Evolutionary conservation across 2,329 filamentous ascomycete species (phyloP).

Genomic region (Colletotrichum orbiculare): DNA sequence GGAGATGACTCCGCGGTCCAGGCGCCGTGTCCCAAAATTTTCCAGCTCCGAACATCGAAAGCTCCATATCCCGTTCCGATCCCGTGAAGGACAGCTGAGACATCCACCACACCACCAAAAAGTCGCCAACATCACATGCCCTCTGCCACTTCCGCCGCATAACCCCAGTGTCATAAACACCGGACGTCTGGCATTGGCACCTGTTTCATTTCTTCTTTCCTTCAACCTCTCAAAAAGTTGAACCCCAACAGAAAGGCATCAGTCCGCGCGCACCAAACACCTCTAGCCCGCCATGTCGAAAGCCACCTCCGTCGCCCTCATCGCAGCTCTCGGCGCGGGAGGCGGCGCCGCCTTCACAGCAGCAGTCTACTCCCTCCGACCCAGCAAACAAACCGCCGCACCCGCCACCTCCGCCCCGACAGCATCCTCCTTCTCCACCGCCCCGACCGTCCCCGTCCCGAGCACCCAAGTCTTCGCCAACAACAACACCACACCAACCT

Average conservation of each 20-base stretch:
- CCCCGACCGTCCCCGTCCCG: slow-evolving; percentile 57
- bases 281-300: slow-evolving; percentile 74
- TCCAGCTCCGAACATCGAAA: slow-evolving; percentile 20
- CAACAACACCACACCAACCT: slow-evolving; percentile 41
- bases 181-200: slow-evolving; percentile 16
- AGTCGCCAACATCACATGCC: slow-evolving; percentile 29
- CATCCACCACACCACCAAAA: slow-evolving; percentile 28
- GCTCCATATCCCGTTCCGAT: slow-evolving; percentile 17
- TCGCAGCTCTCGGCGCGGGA: slow-evolving; percentile 80
- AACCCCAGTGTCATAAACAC: slow-evolving; percentile 20
- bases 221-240: background rate
- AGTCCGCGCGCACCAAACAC: slow-evolving; percentile 8
- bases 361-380: slow-evolving; percentile 71
- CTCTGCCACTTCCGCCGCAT: slow-evolving; percentile 26
- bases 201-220: background rate
- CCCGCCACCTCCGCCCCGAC: slow-evolving; percentile 42
- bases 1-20: slow-evolving; percentile 21
- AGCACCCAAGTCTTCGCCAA: slow-evolving; percentile 66
- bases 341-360: slow-evolving; percentile 81
- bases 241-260: background rate
- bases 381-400: slow-evolving; percentile 48
- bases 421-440: slow-evolving; percentile 42
- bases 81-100: slow-evolving; percentile 30
- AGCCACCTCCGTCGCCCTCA: slow-evolving; percentile 74
- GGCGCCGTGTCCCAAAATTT: slow-evolving; percentile 28